Conservation (phyloP, 2,329 filamentous ascomycete genomes). For the Cucurbitaria berberidis region DNA sequence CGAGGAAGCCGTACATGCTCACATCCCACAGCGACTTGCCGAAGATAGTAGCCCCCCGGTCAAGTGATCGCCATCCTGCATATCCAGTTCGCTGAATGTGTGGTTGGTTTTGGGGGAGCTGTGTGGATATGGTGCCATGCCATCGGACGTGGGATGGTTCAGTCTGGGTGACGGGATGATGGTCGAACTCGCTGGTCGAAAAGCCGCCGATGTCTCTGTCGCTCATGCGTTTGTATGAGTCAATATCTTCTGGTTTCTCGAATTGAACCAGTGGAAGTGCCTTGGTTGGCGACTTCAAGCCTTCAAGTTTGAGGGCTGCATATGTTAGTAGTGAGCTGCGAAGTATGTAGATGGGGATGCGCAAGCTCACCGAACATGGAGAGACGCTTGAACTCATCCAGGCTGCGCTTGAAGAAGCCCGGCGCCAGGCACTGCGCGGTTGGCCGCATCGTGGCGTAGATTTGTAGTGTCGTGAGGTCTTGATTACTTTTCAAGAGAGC, state of each 20-base stretch:
- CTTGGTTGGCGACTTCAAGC: slow-evolving; percentile 67
- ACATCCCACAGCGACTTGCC: slow-evolving; percentile 87
- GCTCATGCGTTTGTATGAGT: slow-evolving; percentile 75
- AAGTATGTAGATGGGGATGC: slow-evolving; percentile 14
- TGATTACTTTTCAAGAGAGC: not conserved
- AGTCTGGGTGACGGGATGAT: slow-evolving; percentile 55
- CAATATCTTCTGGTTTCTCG: slow-evolving; percentile 53
- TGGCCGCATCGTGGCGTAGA: slow-evolving; percentile 45
- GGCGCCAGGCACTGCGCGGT: slow-evolving; percentile 46
- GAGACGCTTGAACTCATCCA: slow-evolving; percentile 65
- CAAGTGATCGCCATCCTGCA: slow-evolving; percentile 85
- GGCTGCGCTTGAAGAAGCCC: slow-evolving; percentile 64
- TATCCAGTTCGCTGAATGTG: slow-evolving; percentile 81
- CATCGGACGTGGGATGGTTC: slow-evolving; percentile 76
- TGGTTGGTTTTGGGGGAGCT: slow-evolving; percentile 76
- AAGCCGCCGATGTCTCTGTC: slow-evolving; percentile 87
- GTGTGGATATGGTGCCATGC: slow-evolving; percentile 85
- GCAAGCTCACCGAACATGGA: slow-evolving; percentile 58
- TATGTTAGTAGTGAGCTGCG: slow-evolving; percentile 36
- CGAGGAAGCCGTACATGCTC: slow-evolving; percentile 86
- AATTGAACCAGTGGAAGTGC: slow-evolving; percentile 72
- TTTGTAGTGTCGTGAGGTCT: not conserved
- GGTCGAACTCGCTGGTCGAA: slow-evolving; percentile 76
- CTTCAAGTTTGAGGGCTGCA: slow-evolving; percentile 72
- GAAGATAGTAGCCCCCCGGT: slow-evolving; percentile 79